Evolutionary conservation across 352 stramenopile genomes (phyloP), one percentile per base, ranked within the genome.

Genomic region (Phytophthora pluvialis): DNA sequence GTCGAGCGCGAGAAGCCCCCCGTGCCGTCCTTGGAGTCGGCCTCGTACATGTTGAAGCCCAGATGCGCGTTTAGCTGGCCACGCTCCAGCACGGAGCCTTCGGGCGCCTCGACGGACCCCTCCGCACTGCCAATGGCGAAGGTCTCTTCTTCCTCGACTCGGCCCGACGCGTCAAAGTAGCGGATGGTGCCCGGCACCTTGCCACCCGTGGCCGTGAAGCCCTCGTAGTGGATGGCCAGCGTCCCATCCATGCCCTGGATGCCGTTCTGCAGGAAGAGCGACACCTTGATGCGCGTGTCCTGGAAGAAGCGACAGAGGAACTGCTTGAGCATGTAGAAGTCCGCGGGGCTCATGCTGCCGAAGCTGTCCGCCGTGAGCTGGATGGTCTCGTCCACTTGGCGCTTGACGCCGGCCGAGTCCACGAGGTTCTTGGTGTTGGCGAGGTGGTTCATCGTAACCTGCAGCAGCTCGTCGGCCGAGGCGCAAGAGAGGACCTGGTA

Each of bases 221-320:
- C 90, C 29, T 94, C 82, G 61, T 82, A 75, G 51, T 90, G 80
- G 35, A 98, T 79, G 9, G 77, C 65, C 5, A 98, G 67, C 26
- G 86, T 96, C 43, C 88, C 90, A 64, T 97, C 88, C 59, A 80
- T 82, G 10, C 78, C 73, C 48, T 98, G 91, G 49, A 97, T 89
- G 44, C 88, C 80, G 44, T 89, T 90, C 65, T 98, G 89, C 33
- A 98, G 64, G 60, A 97, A 97, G 45, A 98, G 81, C 33, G 87
- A 97, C 4, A 98, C 90, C 60, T 97, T 97, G 67, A 98, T 95
- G 52, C 91, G 89, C 8, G 86, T 85, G 60, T 94, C 90, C 64
- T 97, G 86, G 77, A 96, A 96, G 73, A 98, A 98, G 7, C 83
- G 80, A 48, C 83, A 89, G 31, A 98, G 72, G 26, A 88, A 88